Conservation (phyloP, 257 asterid genomes). For the Fraxinus americana region DNA sequence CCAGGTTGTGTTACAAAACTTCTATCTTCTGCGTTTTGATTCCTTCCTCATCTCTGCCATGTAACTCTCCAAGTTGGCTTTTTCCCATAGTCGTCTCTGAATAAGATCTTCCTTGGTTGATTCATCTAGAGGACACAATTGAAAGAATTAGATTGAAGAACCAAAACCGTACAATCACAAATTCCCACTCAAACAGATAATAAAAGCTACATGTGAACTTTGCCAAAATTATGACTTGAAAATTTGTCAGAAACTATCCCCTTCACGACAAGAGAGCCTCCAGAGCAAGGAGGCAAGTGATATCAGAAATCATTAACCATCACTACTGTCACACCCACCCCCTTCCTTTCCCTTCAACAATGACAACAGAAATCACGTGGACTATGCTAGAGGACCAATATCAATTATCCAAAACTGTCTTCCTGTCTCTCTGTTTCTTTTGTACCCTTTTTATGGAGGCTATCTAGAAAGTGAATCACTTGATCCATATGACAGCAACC, state of each 20-base stretch:
- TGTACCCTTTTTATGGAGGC: neutral
- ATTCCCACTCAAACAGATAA: neutral
- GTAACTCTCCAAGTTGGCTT: constrained; percentile 75
- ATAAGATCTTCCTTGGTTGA: constrained; percentile 72
- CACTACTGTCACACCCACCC: neutral
- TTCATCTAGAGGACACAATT: constrained; percentile 51
- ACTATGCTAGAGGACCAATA: neutral
- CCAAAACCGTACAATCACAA: neutral
- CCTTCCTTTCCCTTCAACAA: neutral
- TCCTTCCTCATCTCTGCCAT: constrained; percentile 82
- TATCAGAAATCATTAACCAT: neutral
- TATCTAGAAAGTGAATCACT: constrained; percentile 11
- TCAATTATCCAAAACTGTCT: neutral
- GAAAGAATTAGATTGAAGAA: constrained; percentile 27
- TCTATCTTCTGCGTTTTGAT: constrained; percentile 85
- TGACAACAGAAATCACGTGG: neutral
- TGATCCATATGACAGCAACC: neutral
- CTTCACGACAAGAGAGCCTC: neutral
- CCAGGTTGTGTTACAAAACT: neutral
- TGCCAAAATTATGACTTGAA: neutral
- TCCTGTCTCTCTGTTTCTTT: neutral
- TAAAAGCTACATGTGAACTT: neutral
- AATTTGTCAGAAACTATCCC: neutral
- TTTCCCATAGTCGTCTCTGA: constrained; percentile 80
- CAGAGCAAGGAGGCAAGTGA: neutral